Conservation (phyloP, 192 early-diverging fungal species). For the Backusella tuberculispora region DNA sequence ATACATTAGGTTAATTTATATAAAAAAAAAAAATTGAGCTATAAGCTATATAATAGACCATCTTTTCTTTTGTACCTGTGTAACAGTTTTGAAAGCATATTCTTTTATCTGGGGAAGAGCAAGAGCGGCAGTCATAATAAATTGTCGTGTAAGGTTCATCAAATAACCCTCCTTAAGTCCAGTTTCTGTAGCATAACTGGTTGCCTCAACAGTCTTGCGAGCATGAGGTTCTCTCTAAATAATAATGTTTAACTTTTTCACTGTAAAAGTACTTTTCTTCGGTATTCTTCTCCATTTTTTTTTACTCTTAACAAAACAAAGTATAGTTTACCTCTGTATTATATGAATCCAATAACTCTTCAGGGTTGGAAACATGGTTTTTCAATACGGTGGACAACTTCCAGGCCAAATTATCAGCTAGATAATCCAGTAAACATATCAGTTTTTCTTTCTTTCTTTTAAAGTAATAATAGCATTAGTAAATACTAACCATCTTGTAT, state of each 20-base stretch:
- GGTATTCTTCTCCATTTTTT: background rate
- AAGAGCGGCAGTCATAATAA: background rate
- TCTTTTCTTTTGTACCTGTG: slow-evolving; percentile 1
- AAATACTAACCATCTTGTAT: slow-evolving; percentile 44
- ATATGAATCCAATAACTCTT: slow-evolving; percentile 44
- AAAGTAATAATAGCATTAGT: background rate
- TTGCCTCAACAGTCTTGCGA: slow-evolving; percentile 1
- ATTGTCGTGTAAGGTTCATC: background rate
- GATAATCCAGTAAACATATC: background rate
- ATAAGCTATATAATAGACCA: background rate
- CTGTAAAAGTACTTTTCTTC: background rate
- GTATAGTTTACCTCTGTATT: slow-evolving; percentile 33
- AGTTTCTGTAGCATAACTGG: slow-evolving; percentile 2
- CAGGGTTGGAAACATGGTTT: slow-evolving; percentile 24
- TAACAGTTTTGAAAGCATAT: background rate
- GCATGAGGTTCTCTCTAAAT: slow-evolving; percentile 15
- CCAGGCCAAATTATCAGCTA: slow-evolving; percentile 53
- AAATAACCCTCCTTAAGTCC: background rate
- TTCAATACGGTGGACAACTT: slow-evolving; percentile 50
- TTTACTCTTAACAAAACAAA: no score
- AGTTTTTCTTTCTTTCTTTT: background rate
- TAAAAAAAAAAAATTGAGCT: no score
- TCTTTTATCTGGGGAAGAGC: background rate
- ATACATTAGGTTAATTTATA: background rate
- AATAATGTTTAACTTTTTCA: background rate